These are phyloP conservation scores for Talaromyces proteolyticus DNA, from an alignment of 495 filamentous ascomycete genomes.

Conservation along the genomic window DNA sequence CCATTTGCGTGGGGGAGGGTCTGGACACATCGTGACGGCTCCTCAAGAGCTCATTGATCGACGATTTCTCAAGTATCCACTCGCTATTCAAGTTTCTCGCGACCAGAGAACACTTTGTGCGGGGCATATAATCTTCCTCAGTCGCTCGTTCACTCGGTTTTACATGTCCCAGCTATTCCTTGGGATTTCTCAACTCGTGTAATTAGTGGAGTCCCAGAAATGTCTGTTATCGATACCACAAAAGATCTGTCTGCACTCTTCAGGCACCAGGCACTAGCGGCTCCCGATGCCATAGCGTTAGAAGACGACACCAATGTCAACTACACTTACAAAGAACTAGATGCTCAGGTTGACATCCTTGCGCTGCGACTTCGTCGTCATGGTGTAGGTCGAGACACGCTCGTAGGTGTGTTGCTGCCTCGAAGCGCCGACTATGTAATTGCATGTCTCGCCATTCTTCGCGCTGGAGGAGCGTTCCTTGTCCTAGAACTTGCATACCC, in stretches of 20 bases:
- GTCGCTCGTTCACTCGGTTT: too few relatives aligned
- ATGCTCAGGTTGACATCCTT: constrained; percentile 47
- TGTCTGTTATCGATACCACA: constrained; percentile 52
- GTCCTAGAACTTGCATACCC: constrained; percentile 67
- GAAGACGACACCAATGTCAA: constrained; percentile 45
- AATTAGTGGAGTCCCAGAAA: too few relatives aligned
- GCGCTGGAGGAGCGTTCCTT: constrained; percentile 64
- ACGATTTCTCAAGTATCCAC: background rate
- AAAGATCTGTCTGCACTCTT: constrained; percentile 61
- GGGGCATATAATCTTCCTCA: too few relatives aligned
- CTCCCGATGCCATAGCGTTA: constrained; percentile 53
- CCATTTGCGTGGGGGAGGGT: too few relatives aligned
- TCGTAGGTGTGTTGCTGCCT: constrained; percentile 61
- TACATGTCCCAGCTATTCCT: background rate
- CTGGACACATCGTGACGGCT: background rate
- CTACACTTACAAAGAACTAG: constrained; percentile 60
- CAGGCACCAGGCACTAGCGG: constrained; percentile 47
- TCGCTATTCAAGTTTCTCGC: background rate
- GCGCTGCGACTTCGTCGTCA: constrained; percentile 47
- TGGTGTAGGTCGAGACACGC: constrained; percentile 54
- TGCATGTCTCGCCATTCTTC: constrained; percentile 59
- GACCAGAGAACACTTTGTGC: too few relatives aligned
- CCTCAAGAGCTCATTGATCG: background rate
- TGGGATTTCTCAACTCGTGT: too few relatives aligned
- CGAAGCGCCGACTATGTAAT: constrained; percentile 66